A percentile compares a stretch with the other conserved stretches of the same genome.
Conservation (phyloP, 495 filamentous ascomycete genomes). For the Penicillium robsamsonii region DNA sequence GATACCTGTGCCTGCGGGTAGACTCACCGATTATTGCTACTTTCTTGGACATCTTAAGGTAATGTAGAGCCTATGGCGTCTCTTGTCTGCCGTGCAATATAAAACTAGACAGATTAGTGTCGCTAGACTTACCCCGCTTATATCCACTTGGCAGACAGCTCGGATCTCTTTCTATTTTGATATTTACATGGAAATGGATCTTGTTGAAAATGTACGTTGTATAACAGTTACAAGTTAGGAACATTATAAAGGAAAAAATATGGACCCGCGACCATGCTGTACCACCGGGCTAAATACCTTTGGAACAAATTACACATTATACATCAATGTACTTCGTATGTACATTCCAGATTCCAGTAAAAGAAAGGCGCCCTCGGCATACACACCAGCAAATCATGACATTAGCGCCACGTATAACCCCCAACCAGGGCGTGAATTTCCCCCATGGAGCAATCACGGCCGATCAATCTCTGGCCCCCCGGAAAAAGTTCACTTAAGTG, state of each 20-base stretch:
- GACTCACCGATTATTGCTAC: slow-evolving; percentile 66
- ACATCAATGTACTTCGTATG: background rate
- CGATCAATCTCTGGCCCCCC: background rate
- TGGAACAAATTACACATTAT: background rate
- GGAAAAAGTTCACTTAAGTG: background rate
- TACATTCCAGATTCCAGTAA: background rate
- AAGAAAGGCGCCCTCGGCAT: slow-evolving; percentile 13
- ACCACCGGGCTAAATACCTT: background rate
- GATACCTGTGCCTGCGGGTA: background rate
- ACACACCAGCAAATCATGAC: slow-evolving; percentile 22
- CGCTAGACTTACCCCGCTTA: slow-evolving; percentile 12
- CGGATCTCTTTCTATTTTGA: slow-evolving; percentile 4
- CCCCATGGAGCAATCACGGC: background rate
- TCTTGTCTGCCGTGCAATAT: background rate
- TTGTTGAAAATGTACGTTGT: background rate
- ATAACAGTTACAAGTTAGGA: background rate
- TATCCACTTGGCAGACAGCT: slow-evolving; percentile 1
- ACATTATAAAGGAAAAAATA: background rate
- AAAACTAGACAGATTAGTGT: background rate
- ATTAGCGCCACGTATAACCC: slow-evolving; percentile 24
- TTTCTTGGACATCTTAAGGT: slow-evolving; percentile 44
- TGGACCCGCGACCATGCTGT: background rate
- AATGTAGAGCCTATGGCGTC: background rate
- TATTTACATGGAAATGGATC: background rate
- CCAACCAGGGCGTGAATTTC: slow-evolving; percentile 4